Percentiles rank a stretch among this genome's conserved stretches.
phyloP scores from a whole-genome alignment of 2,329 filamentous ascomycete genomes.

The Rasamsonia emersonii region DNA sequence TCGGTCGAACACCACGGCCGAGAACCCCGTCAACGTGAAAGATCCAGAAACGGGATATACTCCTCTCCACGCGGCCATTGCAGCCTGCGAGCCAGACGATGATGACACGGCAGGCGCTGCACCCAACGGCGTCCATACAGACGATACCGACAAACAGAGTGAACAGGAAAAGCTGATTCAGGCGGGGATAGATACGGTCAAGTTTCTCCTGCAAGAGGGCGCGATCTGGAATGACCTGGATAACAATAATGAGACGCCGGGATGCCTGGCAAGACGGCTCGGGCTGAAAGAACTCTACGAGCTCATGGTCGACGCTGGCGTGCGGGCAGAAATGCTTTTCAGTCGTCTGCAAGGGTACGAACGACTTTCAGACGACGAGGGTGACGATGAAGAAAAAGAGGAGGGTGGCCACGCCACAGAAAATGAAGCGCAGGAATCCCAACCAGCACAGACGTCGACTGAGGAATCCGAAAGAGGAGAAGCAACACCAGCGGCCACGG shows the following conservation, averaged over 20 bases:
- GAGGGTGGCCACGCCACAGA: constrained; percentile 14
- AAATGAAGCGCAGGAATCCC: neutral
- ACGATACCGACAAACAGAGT: constrained; percentile 19
- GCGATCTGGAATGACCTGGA: constrained; percentile 98
- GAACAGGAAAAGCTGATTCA: constrained; percentile 36
- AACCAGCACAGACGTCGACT: constrained; percentile 10
- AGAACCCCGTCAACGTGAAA: constrained; percentile 61
- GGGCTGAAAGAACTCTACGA: constrained; percentile 66
- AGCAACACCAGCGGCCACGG: constrained; percentile 4
- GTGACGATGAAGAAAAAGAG: constrained; percentile 18
- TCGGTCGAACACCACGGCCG: constrained; percentile 36
- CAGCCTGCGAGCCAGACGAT: constrained; percentile 51
- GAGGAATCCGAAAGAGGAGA: constrained; percentile 6
- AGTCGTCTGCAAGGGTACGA: constrained; percentile 76
- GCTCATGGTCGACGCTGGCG: constrained; percentile 78
- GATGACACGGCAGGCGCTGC: constrained; percentile 17
- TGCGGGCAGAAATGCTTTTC: constrained; percentile 80
- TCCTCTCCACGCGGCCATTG: constrained; percentile 82
- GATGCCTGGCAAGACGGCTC: constrained; percentile 67
- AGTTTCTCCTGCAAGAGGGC: constrained; percentile 72
- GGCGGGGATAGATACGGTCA: constrained; percentile 58
- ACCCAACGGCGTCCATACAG: constrained; percentile 15
- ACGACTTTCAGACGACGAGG: constrained; percentile 47
- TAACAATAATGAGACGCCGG: constrained; percentile 76
- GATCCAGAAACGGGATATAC: constrained; percentile 79